Evolutionary conservation across 176 grass and related monocot genomes (phyloP).

Genomic region (bread wheat (Triticum aestivum)): DNA sequence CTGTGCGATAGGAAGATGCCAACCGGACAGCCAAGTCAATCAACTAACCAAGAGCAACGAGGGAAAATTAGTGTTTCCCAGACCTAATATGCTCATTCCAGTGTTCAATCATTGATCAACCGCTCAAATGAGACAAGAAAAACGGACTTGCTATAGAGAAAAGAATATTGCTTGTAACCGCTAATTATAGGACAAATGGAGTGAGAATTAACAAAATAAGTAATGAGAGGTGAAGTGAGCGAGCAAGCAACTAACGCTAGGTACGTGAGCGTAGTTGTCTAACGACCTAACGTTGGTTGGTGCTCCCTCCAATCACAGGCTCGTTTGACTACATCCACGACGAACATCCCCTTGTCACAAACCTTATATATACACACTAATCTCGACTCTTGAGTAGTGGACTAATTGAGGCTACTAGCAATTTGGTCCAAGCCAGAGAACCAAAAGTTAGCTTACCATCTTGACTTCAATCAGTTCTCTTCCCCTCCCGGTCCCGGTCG

Average conservation of each 20-base stretch:
- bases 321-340: neutral
- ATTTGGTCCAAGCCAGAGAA: neutral
- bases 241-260: slow-evolving; percentile 7
- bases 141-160: neutral
- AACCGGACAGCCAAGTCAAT: too few relatives aligned
- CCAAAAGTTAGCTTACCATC: neutral
- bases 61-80: too few relatives aligned
- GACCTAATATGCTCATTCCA: neutral
- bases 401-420: neutral
- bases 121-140: neutral
- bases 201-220: neutral
- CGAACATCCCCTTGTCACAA: neutral
- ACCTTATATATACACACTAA: neutral
- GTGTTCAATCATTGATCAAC: neutral
- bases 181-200: neutral
- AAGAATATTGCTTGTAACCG: neutral
- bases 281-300: slow-evolving; percentile 19
- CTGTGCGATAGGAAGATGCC: too few relatives aligned
- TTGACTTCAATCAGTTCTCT: neutral
- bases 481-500: neutral
- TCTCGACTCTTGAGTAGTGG: neutral
- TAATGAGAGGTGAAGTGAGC: neutral
- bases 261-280: neutral
- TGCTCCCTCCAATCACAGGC: slow-evolving; percentile 4
- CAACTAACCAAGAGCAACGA: too few relatives aligned